These are phyloP conservation scores for Leccinum sublutescens DNA, from an alignment of 768 basidiomycete genomes.

Conservation along the genomic window DNA sequence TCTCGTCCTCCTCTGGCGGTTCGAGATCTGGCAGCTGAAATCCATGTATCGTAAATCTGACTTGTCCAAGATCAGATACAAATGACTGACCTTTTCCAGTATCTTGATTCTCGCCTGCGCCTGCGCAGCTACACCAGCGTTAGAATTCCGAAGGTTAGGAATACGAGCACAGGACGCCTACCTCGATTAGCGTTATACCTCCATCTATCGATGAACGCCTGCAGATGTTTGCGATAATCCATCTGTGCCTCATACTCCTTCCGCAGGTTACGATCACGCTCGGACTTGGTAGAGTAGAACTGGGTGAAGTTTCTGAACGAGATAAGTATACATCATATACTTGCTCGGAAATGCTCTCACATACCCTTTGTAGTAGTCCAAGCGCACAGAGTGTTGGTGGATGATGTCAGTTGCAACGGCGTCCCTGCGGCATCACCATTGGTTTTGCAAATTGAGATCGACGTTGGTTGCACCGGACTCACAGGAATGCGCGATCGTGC, in stretches of 20 bases:
- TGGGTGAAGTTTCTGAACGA: conserved; percentile 86
- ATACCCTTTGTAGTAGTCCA: conserved; percentile 97
- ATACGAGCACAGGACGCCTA: conserved; percentile 24
- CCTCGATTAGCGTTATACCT: conserved; percentile 95
- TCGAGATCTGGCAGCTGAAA: conserved; percentile 83
- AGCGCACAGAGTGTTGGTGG: conserved; percentile 88
- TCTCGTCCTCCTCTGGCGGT: conserved; percentile 91
- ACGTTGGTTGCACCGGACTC: conserved; percentile 20
- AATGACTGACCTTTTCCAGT: conserved; percentile 60
- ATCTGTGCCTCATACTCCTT: conserved; percentile 97
- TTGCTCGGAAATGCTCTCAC: conserved; percentile 6
- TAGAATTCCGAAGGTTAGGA: not conserved
- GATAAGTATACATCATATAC: conserved; percentile 1
- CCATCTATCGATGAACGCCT: conserved; percentile 99
- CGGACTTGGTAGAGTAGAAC: conserved; percentile 98
- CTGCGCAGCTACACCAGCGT: conserved; percentile 63
- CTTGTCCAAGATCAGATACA: not conserved
- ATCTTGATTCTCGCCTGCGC: conserved; percentile 80
- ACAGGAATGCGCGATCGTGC: conserved; percentile 97
- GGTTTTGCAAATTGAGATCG: not conserved
- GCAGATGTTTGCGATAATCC: conserved; percentile 91
- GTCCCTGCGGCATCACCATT: conserved; percentile 50
- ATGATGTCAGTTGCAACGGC: conserved; percentile 97
- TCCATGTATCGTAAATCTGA: not conserved
- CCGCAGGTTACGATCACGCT: conserved; percentile 84